Conservation (phyloP, 1,284 basidiomycete genomes). For the Ceratobasidium sp. region DNA sequence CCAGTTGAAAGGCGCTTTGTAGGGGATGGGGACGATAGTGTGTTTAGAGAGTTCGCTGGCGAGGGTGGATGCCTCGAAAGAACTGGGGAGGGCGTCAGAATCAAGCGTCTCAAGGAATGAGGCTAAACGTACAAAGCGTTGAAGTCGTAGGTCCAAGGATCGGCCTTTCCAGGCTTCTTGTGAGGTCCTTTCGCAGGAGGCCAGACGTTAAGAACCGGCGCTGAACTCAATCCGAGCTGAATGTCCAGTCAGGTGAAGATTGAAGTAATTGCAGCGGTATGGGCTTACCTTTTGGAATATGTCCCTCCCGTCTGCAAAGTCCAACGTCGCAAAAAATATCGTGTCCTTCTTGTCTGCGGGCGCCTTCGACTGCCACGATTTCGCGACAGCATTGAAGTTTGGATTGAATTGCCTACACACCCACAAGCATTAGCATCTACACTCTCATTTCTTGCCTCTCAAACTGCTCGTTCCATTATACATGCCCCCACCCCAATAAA, state of each 20-base stretch:
- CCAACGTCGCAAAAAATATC: constrained; percentile 92
- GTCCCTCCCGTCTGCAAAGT: constrained; percentile 79
- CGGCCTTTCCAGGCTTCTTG: constrained; percentile 61
- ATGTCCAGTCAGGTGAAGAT: background rate
- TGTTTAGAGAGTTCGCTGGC: constrained; percentile 77
- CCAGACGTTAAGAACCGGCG: constrained; percentile 84
- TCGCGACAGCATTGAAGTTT: constrained; percentile 79
- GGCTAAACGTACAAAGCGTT: constrained; percentile 61
- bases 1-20: constrained; percentile 74
- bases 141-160: constrained; percentile 81
- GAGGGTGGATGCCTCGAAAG: constrained; percentile 80
- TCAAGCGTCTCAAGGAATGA: background rate
- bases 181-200: constrained; percentile 77
- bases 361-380: constrained; percentile 73
- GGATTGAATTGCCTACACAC: constrained; percentile 81
- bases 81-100: constrained; percentile 60
- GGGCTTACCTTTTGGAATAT: constrained; percentile 80
- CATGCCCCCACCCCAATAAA: background rate
- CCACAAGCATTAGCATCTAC: background rate
- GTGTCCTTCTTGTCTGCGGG: constrained; percentile 70
- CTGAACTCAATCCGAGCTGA: constrained; percentile 75
- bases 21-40: constrained; percentile 79
- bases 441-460: background rate
- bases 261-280: background rate
- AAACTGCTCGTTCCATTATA: background rate